Percentiles rank a stretch among this genome's conserved stretches.
Evolutionary conservation across 2,329 filamentous ascomycete species (phyloP).

Genomic region (Trichoderma lentiforme): DNA sequence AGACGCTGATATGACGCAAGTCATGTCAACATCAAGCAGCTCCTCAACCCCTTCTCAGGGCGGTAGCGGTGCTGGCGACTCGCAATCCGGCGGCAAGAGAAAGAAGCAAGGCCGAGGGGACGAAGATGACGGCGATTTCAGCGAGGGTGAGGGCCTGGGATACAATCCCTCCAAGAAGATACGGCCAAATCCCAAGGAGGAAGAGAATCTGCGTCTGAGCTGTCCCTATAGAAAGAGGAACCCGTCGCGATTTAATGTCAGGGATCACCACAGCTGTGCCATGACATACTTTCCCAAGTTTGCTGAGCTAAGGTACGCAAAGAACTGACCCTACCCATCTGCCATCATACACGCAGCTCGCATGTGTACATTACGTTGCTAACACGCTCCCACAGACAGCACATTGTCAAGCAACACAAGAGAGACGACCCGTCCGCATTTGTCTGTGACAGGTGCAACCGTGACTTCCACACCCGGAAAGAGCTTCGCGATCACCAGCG

Average conservation of each 20-base stretch:
- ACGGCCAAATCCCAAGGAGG: slow-evolving; percentile 33
- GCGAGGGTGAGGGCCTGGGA: slow-evolving; percentile 34
- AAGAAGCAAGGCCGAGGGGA: slow-evolving; percentile 35
- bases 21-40: slow-evolving; percentile 32
- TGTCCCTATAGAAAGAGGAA: slow-evolving; percentile 46
- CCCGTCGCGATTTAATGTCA: slow-evolving; percentile 43
- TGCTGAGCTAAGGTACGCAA: slow-evolving; percentile 37
- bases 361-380: slow-evolving; percentile 5
- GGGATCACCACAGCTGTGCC: slow-evolving; percentile 44
- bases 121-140: slow-evolving; percentile 35
- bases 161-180: slow-evolving; percentile 30
- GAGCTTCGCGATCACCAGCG: slow-evolving; percentile 40
- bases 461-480: slow-evolving; percentile 37
- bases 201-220: slow-evolving; percentile 39
- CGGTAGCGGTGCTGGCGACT: slow-evolving; percentile 24
- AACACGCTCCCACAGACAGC: slow-evolving; percentile 30
- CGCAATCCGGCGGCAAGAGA: slow-evolving; percentile 31
- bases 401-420: slow-evolving; percentile 44
- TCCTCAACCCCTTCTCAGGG: slow-evolving; percentile 32
- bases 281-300: slow-evolving; percentile 43
- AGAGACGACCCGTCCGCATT: slow-evolving; percentile 40
- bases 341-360: neutral
- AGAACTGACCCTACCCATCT: neutral
- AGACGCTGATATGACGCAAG: slow-evolving; percentile 30
- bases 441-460: slow-evolving; percentile 40